These are phyloP conservation scores for Berberis vulgaris DNA, from an alignment of 164 flowering plant species.

Conservation along the genomic window DNA sequence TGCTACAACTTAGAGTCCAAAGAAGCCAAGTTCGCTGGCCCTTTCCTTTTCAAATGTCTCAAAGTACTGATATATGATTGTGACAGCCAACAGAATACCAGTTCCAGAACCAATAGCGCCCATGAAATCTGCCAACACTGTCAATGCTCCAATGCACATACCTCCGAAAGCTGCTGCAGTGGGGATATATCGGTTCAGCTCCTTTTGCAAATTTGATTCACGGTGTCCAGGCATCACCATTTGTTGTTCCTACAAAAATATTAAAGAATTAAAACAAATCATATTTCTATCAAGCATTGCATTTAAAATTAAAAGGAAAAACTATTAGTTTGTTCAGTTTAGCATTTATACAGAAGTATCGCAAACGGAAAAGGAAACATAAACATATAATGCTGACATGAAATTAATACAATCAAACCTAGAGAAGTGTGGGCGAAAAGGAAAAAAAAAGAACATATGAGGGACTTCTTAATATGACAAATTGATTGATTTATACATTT, in stretches of 20 bases:
- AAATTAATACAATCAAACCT: no score
- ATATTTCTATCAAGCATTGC: not conserved
- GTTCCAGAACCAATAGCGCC: constrained; percentile 82
- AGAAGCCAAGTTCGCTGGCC: constrained; percentile 51
- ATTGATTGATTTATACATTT: no score
- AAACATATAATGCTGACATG: not conserved
- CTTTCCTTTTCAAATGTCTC: constrained; percentile 73
- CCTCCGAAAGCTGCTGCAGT: constrained; percentile 79
- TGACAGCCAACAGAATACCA: constrained; percentile 62
- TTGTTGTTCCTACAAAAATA: constrained; percentile 47
- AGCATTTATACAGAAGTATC: not conserved
- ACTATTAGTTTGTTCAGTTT: not conserved
- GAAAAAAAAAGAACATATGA: no score
- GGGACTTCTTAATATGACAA: no score
- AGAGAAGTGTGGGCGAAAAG: no score
- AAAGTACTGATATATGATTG: constrained; percentile 63
- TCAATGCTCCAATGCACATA: constrained; percentile 67
- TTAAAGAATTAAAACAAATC: not conserved
- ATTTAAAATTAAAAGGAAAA: not conserved
- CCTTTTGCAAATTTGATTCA: constrained; percentile 57
- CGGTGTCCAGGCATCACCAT: constrained; percentile 80
- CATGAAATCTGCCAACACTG: constrained; percentile 73
- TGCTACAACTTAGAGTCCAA: not conserved
- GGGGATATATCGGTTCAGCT: constrained; percentile 67
- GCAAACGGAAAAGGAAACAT: not conserved